Evolutionary conservation across 768 basidiomycete species (phyloP).

Genomic region (Tricholoma saponaceum): DNA sequence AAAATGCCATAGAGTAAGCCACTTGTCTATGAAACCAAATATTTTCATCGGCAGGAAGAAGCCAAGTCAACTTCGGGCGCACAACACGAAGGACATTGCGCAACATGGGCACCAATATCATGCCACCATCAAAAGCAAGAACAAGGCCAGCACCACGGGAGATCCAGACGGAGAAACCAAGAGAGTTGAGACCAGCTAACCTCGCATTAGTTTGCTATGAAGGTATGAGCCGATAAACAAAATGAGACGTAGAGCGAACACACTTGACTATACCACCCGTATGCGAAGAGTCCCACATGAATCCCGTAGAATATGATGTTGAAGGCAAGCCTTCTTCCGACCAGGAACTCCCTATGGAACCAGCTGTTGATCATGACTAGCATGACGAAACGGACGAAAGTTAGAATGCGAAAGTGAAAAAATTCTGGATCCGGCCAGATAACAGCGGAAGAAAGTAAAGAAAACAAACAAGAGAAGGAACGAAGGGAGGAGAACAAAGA

Average conservation of each 20-base stretch:
- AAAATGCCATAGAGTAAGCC: conserved; percentile 92
- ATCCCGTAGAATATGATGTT: conserved; percentile 78
- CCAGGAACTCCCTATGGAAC: conserved; percentile 69
- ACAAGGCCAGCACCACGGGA: conserved; percentile 92
- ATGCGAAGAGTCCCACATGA: conserved; percentile 70
- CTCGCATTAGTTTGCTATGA: conserved; percentile 52
- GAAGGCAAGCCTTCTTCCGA: conserved; percentile 60
- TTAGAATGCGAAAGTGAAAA: conserved; percentile 18
- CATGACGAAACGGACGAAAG: conserved; percentile 23
- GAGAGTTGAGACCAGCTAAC: conserved; percentile 72
- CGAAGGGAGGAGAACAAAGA: conserved; percentile 14
- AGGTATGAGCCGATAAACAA: neutral
- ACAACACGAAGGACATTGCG: conserved; percentile 84
- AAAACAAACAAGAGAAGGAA: conserved; percentile 17
- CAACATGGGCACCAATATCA: conserved; percentile 87
- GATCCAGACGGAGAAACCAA: conserved; percentile 83
- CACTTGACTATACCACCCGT: conserved; percentile 90
- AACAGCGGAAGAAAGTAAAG: conserved; percentile 15
- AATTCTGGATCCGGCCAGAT: conserved; percentile 55
- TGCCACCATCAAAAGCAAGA: conserved; percentile 79
- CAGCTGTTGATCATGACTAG: conserved; percentile 58
- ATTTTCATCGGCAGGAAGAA: conserved; percentile 91
- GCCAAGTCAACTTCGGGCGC: conserved; percentile 75
- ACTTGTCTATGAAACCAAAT: conserved; percentile 96
- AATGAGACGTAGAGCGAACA: conserved; percentile 11